Evolutionary conservation across 306 rosid genomes (phyloP).

Genomic region (Ormosia emarginata): DNA sequence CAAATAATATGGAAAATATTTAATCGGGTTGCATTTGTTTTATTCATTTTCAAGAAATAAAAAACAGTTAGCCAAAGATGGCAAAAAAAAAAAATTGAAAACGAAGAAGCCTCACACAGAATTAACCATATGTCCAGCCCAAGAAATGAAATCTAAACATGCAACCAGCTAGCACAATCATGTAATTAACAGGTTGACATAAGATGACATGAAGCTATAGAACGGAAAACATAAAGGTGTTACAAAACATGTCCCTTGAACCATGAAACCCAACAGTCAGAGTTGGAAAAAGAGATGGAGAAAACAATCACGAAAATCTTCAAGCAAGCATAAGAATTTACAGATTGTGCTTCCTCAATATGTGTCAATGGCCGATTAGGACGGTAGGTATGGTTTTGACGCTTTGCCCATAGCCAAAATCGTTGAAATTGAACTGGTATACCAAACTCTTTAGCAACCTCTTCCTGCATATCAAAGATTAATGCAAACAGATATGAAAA

Average conservation of each 20-base stretch:
- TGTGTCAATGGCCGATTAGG: conserved; percentile 74
- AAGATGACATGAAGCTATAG: background rate
- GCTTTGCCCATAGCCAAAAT: conserved; percentile 85
- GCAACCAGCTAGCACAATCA: background rate
- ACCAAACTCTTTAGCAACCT: conserved; percentile 72
- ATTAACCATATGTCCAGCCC: background rate
- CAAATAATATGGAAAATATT: background rate
- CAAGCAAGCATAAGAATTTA: conserved; percentile 33
- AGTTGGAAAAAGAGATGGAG: background rate
- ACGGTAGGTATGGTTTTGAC: conserved; percentile 85
- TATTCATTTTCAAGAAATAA: background rate
- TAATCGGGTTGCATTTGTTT: background rate
- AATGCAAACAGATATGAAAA: background rate
- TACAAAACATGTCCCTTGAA: background rate
- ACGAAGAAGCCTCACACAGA: background rate
- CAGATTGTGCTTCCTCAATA: conserved; percentile 69
- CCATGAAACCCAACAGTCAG: background rate
- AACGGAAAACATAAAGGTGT: background rate
- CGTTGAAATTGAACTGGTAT: conserved; percentile 81
- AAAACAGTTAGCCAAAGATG: conserved; percentile 10
- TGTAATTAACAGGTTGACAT: background rate
- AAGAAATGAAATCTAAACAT: background rate
- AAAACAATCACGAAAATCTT: background rate
- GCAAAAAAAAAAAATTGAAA: background rate
- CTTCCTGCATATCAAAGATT: conserved; percentile 57